Evolutionary conservation across 75 land plant species (phyloP), one percentile per base, ranked within the genome.

Genomic region (Isoetes taiwanensis): DNA sequence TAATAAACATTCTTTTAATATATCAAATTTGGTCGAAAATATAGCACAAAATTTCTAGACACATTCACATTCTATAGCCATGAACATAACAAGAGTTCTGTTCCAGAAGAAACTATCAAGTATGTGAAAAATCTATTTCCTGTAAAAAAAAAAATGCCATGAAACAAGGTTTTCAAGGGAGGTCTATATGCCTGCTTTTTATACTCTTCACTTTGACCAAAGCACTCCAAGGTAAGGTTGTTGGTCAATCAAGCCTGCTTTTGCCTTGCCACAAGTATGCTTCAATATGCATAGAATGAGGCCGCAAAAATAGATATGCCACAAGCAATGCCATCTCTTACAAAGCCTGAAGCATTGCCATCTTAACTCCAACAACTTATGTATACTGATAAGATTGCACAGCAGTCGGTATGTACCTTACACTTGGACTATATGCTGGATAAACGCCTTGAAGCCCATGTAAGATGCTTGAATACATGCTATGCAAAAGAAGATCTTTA

Each of bases 341-440:
- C 88, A 93, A 60, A 91, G 83, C 82, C 97, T 88, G 52, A n/a
- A n/a, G n/a, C n/a, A n/a, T n/a, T n/a, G n/a, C n/a, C n/a, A 28
- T 64, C 25, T 25, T 24, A 2, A 11, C 3, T n/a, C 3, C 17
- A 56, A 8, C 31, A 30, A 3, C 9, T 3, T 11, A 28, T 57
- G 20, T 26, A 55, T 21, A 35, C 2, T 2, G 30, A 20, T 55
- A n/a, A n/a, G n/a, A n/a, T n/a, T n/a, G n/a, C n/a, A n/a, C n/a
- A 8, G n/a, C 21, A 19, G 24, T 62, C 6, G 21, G n/a, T 9
- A 19, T 66, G 64, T 30, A 87, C 95, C 95, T 56, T 21, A 83
- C 94, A 69, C 80, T 81, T 30, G 85, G 89, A 24, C 89, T 85
- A 77, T 72, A 91, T n/a, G 68, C 63, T 9, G 84, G 84, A 53